A percentile compares a stretch with the other conserved stretches of the same genome.
phyloP scores from a whole-genome alignment of 2,329 filamentous ascomycete genomes.

The Endoconidiophora laricicola region DNA sequence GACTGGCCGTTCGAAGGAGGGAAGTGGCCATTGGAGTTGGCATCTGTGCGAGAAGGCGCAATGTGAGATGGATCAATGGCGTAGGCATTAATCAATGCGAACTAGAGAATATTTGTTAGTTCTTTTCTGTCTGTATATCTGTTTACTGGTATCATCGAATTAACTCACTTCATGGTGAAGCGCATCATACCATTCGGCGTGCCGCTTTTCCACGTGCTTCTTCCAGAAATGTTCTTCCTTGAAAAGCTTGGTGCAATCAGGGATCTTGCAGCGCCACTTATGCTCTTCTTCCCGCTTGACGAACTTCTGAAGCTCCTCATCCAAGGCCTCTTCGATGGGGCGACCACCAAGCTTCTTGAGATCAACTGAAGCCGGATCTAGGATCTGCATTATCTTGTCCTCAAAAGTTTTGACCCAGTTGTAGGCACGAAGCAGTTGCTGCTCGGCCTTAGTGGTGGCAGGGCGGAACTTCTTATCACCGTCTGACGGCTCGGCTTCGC shows the following conservation, averaged over 20 bases:
- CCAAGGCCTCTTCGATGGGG: slow-evolving; percentile 65
- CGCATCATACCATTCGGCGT: slow-evolving; percentile 68
- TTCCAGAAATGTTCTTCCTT: slow-evolving; percentile 95
- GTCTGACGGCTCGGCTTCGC: slow-evolving; percentile 27
- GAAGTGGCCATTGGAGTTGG: slow-evolving; percentile 92
- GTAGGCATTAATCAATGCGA: slow-evolving; percentile 83
- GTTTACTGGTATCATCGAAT: not conserved
- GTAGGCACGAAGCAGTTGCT: slow-evolving; percentile 84
- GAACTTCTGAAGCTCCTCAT: slow-evolving; percentile 71
- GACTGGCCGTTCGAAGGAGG: slow-evolving; percentile 61
- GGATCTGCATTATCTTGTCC: slow-evolving; percentile 82
- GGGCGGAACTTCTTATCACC: slow-evolving; percentile 59
- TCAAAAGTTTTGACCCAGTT: slow-evolving; percentile 99
- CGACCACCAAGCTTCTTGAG: slow-evolving; percentile 83
- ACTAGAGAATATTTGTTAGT: slow-evolving; percentile 30
- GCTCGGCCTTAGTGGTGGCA: slow-evolving; percentile 60
- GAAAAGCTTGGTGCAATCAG: slow-evolving; percentile 91
- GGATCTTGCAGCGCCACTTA: slow-evolving; percentile 92
- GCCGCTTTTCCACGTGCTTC: slow-evolving; percentile 94
- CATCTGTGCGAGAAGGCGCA: slow-evolving; percentile 79
- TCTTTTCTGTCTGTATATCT: not conserved
- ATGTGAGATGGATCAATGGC: slow-evolving; percentile 91
- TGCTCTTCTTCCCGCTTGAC: slow-evolving; percentile 97
- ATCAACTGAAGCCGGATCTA: slow-evolving; percentile 79
- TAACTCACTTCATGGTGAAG: slow-evolving; percentile 65